Base-by-base conservation (phyloP, 78 protist species). In the Creolimax fragrantissima region DNA sequence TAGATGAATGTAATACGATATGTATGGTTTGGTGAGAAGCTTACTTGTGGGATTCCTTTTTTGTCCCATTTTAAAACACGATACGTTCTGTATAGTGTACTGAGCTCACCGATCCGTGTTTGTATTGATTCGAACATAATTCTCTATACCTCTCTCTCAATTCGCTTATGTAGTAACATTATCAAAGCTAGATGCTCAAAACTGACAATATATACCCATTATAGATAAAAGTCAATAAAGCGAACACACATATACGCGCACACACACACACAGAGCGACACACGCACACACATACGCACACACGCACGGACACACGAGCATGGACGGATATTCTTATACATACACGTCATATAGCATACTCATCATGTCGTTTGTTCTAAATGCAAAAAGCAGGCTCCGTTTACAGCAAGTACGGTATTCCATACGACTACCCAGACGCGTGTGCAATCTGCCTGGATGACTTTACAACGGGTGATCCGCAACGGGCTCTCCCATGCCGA, bases 401-500 rank as follows among this genome's bases (percentile, higher is more conserved):
- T 24, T 58, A 58, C 74, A 58, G 74, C 74, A 58, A 17, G 39
- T 58, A 58, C 74, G 74, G 74, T 32, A 17, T 58, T 58, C 74
- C 74, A 0, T 58, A 58, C 74, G 74, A 58, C 74, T 24, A 58
- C 74, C 86, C 86, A 6, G 86, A 83, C 6, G 7, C 86, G 41
- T 83, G 86, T 24, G 86, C 86, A 17, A 83, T 83, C 86, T 83
- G 86, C 86, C 86, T 83, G 41, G 86, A 83, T 32, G 86, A 83
- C 7, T 83, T 83, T 11, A 24, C 7, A 24, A 11, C 7, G 44
- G 86, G 86, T 0, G 86, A 83, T 11, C 44, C 2, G 67, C 90
- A 35, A 32, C 47, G 90, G 41, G 90, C 47, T 17, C 2, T 88
- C 6, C 90, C 90, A 17, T 88, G 90, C 45, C 11, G 85, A 24